Evolutionary conservation across 2,329 filamentous ascomycete genomes (phyloP).

Genomic region (Talaromyces marneffei): DNA sequence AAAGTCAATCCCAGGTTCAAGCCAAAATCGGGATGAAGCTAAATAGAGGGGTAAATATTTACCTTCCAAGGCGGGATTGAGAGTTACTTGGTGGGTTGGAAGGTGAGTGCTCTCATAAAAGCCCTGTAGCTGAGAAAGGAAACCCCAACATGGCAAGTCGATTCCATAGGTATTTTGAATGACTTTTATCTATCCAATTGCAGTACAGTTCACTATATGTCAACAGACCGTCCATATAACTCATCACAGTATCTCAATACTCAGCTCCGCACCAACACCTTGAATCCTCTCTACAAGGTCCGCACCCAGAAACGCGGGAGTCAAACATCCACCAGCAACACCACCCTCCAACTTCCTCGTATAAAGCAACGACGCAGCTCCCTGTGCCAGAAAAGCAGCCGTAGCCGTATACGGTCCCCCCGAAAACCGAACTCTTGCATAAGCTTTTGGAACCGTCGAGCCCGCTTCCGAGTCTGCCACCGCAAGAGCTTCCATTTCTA

Average conservation of each 20-base stretch:
- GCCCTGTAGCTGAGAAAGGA: background rate
- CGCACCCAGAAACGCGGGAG: background rate
- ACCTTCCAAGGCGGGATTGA: background rate
- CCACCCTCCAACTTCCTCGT: background rate
- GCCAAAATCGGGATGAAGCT: background rate
- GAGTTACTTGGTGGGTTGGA: no score
- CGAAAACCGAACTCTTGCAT: background rate
- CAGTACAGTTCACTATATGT: no score
- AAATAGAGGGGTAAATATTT: background rate
- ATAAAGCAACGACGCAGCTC: background rate
- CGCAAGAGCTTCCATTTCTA: background rate
- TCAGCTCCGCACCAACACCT: background rate
- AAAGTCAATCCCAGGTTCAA: background rate
- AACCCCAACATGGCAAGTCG: no score
- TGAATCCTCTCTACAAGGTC: background rate
- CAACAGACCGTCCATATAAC: no score
- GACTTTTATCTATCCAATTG: background rate
- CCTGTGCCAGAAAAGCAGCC: background rate
- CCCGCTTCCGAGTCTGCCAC: background rate
- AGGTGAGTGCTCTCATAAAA: no score
- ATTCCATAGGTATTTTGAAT: no score
- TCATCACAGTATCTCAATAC: background rate
- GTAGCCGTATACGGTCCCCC: background rate
- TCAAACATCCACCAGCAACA: background rate
- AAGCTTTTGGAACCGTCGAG: background rate